Percentiles rank a stretch among this genome's conserved stretches.
Evolutionary conservation across 768 basidiomycete species (phyloP).

Genomic region (Phanerochaete carnosa): DNA sequence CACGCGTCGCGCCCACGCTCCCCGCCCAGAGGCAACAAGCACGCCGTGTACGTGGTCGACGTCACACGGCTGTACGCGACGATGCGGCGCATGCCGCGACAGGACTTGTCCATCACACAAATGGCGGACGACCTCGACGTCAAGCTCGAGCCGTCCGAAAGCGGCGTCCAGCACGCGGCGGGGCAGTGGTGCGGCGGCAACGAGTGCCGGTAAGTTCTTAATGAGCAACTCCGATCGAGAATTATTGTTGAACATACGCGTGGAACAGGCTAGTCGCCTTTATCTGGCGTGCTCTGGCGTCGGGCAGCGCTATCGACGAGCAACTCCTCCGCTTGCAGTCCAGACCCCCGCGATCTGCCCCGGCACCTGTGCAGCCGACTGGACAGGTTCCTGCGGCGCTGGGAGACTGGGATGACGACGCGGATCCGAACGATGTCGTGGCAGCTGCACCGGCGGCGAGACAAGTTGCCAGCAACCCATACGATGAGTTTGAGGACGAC

Average conservation of each 20-base stretch:
- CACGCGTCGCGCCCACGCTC: not conserved
- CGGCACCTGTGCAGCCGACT: conserved; percentile 3
- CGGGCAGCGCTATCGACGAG: conserved; percentile 21
- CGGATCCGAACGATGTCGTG: conserved; percentile 11
- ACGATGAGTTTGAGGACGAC: conserved; percentile 7
- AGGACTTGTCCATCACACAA: not conserved
- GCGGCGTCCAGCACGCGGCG: not conserved
- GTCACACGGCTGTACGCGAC: conserved; percentile 16
- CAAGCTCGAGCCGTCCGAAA: conserved; percentile 1
- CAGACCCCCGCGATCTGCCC: not conserved
- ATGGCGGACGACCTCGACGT: conserved; percentile 15
- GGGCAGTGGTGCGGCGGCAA: conserved; percentile 22
- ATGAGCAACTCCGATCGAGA: not conserved
- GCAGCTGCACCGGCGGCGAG: not conserved
- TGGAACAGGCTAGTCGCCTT: conserved; percentile 16
- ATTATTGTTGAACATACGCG: not conserved
- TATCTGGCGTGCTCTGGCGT: conserved; percentile 21
- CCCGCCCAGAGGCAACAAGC: not conserved
- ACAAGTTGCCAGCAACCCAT: not conserved
- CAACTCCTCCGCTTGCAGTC: conserved; percentile 14
- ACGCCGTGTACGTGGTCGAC: conserved; percentile 21
- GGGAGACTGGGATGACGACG: conserved; percentile 9
- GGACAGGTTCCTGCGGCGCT: not conserved
- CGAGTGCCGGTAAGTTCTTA: conserved; percentile 22
- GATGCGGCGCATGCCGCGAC: conserved; percentile 7